Percentiles rank a stretch among this genome's conserved stretches.
These are phyloP conservation scores for Toxoplasma gondii DNA, from an alignment of 169 alveolate genomes.

Conservation along the genomic window DNA sequence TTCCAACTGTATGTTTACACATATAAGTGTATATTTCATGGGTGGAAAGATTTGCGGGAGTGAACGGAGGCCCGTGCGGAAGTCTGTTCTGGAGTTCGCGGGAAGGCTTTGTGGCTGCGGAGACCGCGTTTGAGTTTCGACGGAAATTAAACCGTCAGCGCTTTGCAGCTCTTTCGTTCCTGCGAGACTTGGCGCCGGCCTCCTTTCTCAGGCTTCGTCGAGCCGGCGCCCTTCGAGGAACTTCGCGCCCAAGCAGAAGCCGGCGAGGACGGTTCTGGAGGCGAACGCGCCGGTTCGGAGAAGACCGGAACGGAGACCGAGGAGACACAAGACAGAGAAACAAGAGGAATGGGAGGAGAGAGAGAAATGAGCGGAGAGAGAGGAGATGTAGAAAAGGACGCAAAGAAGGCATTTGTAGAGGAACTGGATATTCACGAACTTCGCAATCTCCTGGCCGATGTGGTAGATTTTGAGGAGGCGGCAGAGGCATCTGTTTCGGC, in stretches of 20 bases:
- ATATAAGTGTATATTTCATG: too few relatives aligned
- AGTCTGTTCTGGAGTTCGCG: too few relatives aligned
- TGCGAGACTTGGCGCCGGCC: background rate
- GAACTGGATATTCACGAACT: background rate
- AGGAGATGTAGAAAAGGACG: background rate
- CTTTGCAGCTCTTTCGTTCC: background rate
- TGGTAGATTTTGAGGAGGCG: conserved; percentile 1
- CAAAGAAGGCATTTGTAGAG: background rate
- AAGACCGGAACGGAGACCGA: too few relatives aligned
- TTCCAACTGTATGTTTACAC: too few relatives aligned
- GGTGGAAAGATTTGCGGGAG: too few relatives aligned
- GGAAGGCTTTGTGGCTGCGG: too few relatives aligned
- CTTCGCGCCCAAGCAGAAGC: background rate
- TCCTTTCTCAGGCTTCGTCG: background rate
- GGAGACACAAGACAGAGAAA: background rate
- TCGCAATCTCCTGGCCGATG: conserved; percentile 19
- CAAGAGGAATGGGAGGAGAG: background rate
- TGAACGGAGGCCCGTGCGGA: too few relatives aligned
- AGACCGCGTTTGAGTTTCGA: too few relatives aligned
- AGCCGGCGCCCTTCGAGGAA: background rate
- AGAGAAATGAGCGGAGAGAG: background rate
- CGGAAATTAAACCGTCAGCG: too few relatives aligned
- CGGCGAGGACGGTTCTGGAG: background rate
- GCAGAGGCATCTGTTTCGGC: background rate
- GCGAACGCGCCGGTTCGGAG: too few relatives aligned